Base-by-base conservation (phyloP, 2,329 filamentous ascomycete species). In the Coniosporium tulheliwenetii region DNA sequence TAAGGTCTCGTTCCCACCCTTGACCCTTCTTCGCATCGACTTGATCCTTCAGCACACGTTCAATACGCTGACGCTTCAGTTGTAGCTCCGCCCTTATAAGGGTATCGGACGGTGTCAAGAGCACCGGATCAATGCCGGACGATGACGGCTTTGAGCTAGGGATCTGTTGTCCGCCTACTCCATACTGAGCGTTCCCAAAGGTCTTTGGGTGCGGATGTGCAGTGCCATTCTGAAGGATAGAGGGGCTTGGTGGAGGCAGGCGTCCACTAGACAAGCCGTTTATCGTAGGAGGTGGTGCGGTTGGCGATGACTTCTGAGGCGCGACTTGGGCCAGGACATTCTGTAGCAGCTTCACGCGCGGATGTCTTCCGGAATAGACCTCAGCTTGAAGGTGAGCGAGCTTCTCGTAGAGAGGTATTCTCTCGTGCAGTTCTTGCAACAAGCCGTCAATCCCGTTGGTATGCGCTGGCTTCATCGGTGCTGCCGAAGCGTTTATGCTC, bases 21-120 rank as follows among this genome's bases (percentile, higher is more conserved):
- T 64, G 60, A 38, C 59, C 53, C 50, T 66, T 68, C 56, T 65
- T 73, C 46, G 82, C 73, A 44, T 89, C 82, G 50, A 82, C 63
- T 59, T 93, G 81, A 40, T 93, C 81, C 58, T 75, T 79, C 50
- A 96, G 61, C 31, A 70, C 65, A 48, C 79, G 77, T 61, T 96
- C 91, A 52, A 95, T 67, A 47, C 81, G 76, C 60, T 87, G 77
- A 46, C 89, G 77, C 61, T 85, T 84, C 47, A 89, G 62, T 56
- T 81, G 76, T 45, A 85, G 66, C 62, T 93, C 85, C 54, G 85
- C 85, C 63, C 77, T 81, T 55, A 91, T 77, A 49, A 93, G 68
- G 55, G 84, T 77, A 55, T 85, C 81, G 50, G 86, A 87, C 61
- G 94, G 94, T 55, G 84, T 80, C 59, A 93, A 70, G 50, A 93